A percentile compares a stretch with the other conserved stretches of the same genome.
These are phyloP conservation scores for Trichoderma atroviride DNA, from an alignment of 2,329 filamentous ascomycete species.

Conservation along the genomic window DNA sequence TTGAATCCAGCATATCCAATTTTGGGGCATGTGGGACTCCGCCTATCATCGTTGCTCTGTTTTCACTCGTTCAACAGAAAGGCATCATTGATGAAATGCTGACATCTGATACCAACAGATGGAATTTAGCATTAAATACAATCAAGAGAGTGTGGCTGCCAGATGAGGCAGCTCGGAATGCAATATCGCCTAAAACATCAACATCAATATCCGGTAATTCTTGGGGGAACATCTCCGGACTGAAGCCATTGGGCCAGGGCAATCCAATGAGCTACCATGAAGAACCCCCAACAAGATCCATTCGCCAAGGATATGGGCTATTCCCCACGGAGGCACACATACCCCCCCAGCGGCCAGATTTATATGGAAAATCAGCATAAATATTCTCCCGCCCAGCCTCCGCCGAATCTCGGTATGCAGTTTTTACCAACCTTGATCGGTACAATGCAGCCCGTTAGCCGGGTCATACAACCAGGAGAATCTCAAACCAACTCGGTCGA, in stretches of 20 bases:
- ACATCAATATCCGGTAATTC: background rate
- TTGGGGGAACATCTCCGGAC: background rate
- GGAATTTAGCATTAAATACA: constrained; percentile 9
- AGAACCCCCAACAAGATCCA: background rate
- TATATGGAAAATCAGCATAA: constrained; percentile 11
- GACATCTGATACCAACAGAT: constrained; percentile 14
- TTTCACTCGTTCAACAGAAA: constrained; percentile 16
- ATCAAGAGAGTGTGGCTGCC: constrained; percentile 13
- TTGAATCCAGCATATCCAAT: constrained; percentile 18
- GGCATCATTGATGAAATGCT: constrained; percentile 14
- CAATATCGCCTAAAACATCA: constrained; percentile 1
- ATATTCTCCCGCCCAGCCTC: constrained; percentile 15
- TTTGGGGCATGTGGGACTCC: constrained; percentile 18
- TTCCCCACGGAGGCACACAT: background rate
- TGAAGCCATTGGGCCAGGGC: background rate
- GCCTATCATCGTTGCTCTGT: constrained; percentile 11
- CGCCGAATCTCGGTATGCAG: background rate
- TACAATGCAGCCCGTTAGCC: background rate
- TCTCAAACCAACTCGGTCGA: background rate
- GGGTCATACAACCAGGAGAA: background rate
- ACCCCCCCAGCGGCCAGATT: background rate
- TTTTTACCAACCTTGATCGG: background rate
- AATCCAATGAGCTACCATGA: background rate
- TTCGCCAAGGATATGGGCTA: constrained; percentile 4
- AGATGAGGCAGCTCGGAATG: background rate